These are phyloP conservation scores for Extremus antarcticus DNA, from an alignment of 495 filamentous ascomycete species.

Conservation along the genomic window DNA sequence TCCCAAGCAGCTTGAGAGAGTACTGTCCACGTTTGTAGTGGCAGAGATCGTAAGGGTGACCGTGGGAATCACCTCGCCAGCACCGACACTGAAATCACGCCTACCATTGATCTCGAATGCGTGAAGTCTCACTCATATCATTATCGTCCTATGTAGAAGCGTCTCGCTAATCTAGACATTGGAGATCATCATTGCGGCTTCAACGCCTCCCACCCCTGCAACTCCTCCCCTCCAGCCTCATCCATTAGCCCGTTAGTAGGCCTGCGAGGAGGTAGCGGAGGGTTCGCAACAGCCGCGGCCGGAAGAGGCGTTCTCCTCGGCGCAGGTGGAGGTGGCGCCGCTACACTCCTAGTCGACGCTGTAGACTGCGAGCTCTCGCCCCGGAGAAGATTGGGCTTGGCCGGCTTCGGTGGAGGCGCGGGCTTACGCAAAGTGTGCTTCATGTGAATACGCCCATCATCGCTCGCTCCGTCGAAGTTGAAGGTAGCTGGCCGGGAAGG, in stretches of 20 bases:
- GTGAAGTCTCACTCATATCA: background rate
- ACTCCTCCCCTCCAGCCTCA: conserved; percentile 11
- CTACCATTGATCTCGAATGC: background rate
- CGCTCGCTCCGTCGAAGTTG: conserved; percentile 4
- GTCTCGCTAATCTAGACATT: background rate
- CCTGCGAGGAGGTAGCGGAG: conserved; percentile 22
- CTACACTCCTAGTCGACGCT: background rate
- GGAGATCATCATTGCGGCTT: conserved; percentile 1
- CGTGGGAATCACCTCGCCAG: background rate
- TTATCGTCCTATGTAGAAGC: too few species aligned
- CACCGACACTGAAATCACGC: background rate
- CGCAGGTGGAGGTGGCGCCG: conserved; percentile 11
- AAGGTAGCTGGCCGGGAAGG: conserved; percentile 2
- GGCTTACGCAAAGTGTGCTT: conserved; percentile 28
- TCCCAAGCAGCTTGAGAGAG: too few species aligned
- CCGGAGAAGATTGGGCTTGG: conserved; percentile 30
- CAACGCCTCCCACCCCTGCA: conserved; percentile 18
- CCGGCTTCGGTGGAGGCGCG: conserved; percentile 33
- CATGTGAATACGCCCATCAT: background rate
- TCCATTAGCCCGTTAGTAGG: conserved; percentile 14
- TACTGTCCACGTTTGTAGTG: background rate
- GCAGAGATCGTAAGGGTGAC: too few species aligned
- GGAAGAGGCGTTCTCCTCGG: conserved; percentile 5
- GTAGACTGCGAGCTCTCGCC: conserved; percentile 7
- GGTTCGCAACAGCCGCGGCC: background rate